Conservation (phyloP, 192 early-diverging fungal species). For the Backusella liffmaniae region DNA sequence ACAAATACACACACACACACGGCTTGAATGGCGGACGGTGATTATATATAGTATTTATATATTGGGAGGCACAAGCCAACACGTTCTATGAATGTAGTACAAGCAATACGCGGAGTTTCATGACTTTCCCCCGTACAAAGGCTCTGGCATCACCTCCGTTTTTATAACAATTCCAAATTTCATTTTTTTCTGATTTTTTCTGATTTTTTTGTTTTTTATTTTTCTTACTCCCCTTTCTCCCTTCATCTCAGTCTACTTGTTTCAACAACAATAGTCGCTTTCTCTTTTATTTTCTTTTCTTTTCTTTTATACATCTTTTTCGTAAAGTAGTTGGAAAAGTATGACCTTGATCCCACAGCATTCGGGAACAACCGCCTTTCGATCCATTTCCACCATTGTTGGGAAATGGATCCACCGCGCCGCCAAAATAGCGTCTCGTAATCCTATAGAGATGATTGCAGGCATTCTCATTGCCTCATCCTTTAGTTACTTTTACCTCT, state of each 20-base stretch:
- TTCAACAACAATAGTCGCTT: conserved; percentile 1
- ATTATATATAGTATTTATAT: background rate
- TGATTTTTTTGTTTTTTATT: background rate
- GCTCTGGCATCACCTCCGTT: background rate
- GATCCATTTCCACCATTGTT: conserved; percentile 24
- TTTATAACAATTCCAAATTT: background rate
- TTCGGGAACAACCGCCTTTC: conserved; percentile 26
- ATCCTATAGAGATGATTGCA: conserved; percentile 81
- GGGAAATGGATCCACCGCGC: conserved; percentile 42
- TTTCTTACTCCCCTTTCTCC: background rate
- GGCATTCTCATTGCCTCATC: conserved; percentile 68
- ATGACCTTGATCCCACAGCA: conserved; percentile 14
- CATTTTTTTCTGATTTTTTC: background rate
- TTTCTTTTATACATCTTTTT: background rate
- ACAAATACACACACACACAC: background rate
- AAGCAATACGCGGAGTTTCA: background rate
- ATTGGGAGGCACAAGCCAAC: background rate
- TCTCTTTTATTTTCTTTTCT: background rate
- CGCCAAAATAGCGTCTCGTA: conserved; percentile 56
- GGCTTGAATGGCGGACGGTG: background rate
- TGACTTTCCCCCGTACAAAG: background rate
- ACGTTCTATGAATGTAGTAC: background rate
- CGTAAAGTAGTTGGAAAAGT: background rate
- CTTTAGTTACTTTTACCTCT: conserved; percentile 75
- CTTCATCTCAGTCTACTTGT: background rate